phyloP scores from a whole-genome alignment of 441 rosid genomes.

The Euphorbia celastroides region DNA sequence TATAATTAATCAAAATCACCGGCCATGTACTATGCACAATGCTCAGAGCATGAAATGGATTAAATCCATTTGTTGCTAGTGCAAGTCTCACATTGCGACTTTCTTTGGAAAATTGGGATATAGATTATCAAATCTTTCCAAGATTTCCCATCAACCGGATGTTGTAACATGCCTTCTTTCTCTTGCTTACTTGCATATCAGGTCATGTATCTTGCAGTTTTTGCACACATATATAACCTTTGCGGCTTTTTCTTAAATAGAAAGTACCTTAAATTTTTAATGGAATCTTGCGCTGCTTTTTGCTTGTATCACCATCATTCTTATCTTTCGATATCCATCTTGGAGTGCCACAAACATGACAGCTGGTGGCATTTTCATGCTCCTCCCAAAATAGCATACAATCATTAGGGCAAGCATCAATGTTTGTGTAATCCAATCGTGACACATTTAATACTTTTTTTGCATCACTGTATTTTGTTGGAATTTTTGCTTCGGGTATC shows the following conservation, averaged over 20 bases:
- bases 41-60: neutral
- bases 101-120: neutral
- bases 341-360: neutral
- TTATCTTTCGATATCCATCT: neutral
- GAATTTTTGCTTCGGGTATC: neutral
- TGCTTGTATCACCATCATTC: neutral
- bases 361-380: neutral
- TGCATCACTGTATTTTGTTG: neutral
- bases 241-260: neutral
- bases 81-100: neutral
- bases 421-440: neutral
- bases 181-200: neutral
- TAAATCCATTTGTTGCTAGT: neutral
- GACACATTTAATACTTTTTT: neutral
- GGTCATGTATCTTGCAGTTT: neutral
- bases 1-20: neutral
- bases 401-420: neutral
- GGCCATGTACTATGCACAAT: constrained; percentile 1
- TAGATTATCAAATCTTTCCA: neutral
- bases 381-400: neutral
- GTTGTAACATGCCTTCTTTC: neutral
- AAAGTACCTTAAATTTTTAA: neutral
- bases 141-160: neutral
- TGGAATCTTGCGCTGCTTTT: neutral
- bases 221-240: neutral